phyloP scores from a whole-genome alignment of 2,329 filamentous ascomycete genomes.

The Fusarium sarcochroum region DNA sequence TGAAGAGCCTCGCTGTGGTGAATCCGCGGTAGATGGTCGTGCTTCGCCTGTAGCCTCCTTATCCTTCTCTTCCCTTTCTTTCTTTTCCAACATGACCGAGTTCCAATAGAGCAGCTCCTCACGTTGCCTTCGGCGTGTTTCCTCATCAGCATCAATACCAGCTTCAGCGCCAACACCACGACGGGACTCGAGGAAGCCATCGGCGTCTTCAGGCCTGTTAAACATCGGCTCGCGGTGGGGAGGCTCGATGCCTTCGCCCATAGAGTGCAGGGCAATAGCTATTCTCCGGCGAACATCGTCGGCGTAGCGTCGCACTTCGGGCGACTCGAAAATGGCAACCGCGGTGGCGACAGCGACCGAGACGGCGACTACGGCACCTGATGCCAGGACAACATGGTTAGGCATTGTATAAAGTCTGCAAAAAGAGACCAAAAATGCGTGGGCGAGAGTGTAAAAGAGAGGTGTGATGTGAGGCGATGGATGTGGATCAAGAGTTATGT shows the following conservation, averaged over 20 bases:
- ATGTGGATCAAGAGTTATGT: constrained; percentile 14
- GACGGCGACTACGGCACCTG: constrained; percentile 71
- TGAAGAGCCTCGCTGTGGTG: constrained; percentile 54
- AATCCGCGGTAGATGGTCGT: not conserved
- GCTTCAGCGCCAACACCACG: constrained; percentile 57
- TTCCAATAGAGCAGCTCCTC: constrained; percentile 79
- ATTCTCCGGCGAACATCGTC: constrained; percentile 73
- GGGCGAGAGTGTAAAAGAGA: constrained; percentile 15
- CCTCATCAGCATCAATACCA: constrained; percentile 74
- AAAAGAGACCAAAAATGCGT: constrained; percentile 17
- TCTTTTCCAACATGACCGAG: constrained; percentile 65
- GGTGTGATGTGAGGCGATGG: constrained; percentile 7
- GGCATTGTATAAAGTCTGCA: constrained; percentile 59
- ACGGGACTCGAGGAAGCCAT: constrained; percentile 72
- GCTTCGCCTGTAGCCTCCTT: constrained; percentile 34
- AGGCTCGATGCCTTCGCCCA: constrained; percentile 70
- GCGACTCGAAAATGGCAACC: constrained; percentile 74
- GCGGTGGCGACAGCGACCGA: constrained; percentile 70
- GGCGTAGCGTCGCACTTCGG: constrained; percentile 73
- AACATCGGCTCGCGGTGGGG: constrained; percentile 67
- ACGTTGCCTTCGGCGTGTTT: constrained; percentile 70
- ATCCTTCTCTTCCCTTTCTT: constrained; percentile 52
- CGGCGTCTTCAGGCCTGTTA: constrained; percentile 76
- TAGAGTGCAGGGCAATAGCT: constrained; percentile 70
- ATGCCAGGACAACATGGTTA: constrained; percentile 68